Percentiles rank a stretch among this genome's conserved stretches.
Conservation (phyloP, 768 basidiomycete genomes). For the Naganishia vaughanmartiniae region DNA sequence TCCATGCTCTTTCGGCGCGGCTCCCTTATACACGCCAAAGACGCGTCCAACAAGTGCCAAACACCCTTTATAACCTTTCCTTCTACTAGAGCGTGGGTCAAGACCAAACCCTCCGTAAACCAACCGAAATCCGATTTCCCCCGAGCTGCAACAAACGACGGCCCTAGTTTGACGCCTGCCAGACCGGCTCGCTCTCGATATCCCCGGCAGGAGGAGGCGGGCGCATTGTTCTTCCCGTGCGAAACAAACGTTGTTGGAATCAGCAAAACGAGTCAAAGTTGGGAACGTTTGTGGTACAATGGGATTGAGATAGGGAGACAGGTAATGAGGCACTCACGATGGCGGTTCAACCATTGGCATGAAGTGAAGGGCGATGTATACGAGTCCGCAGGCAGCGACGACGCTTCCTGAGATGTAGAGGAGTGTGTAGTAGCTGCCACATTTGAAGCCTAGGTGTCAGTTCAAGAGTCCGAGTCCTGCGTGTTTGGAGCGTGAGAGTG, state of each 20-base stretch:
- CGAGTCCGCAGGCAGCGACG: slow-evolving; percentile 47
- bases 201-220: slow-evolving; percentile 39
- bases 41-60: no score
- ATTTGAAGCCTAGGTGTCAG: no score
- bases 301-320: no score
- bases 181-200: slow-evolving; percentile 47
- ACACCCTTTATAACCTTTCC: no score
- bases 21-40: no score
- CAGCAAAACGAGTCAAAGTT: no score
- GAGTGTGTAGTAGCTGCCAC: slow-evolving; percentile 47
- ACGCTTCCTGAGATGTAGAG: slow-evolving; percentile 50
- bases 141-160: neutral
- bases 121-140: neutral
- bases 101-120: neutral
- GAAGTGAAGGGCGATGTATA: slow-evolving; percentile 48
- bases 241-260: slow-evolving; percentile 21
- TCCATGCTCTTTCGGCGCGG: no score
- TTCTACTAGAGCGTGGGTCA: no score
- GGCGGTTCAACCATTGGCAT: slow-evolving; percentile 48
- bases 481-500: neutral
- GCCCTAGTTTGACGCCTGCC: slow-evolving; percentile 42
- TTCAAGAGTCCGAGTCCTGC: no score
- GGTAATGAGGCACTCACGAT: slow-evolving; percentile 33
- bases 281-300: no score
- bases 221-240: slow-evolving; percentile 45